phyloP scores from a whole-genome alignment of 371 early-diverging fungal species.

The Cokeromyces recurvatus region DNA sequence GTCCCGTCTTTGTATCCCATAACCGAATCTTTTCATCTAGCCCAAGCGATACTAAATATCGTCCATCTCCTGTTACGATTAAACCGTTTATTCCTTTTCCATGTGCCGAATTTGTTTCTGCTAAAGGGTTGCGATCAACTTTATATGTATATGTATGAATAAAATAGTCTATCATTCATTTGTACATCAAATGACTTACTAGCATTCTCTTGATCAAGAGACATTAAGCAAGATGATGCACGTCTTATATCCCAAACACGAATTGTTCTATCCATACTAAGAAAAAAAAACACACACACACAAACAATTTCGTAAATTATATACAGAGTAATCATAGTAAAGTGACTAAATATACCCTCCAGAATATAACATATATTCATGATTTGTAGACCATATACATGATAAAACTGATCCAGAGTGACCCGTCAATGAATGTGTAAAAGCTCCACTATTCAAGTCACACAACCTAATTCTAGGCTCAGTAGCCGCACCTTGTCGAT shows the following conservation, averaged over 20 bases:
- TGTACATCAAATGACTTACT: conserved; percentile 19
- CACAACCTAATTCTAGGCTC: conserved; percentile 73
- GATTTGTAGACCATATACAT: conserved; percentile 78
- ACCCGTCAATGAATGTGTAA: conserved; percentile 69
- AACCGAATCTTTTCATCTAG: conserved; percentile 72
- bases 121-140: conserved; percentile 31
- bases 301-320: no score
- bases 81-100: conserved; percentile 70
- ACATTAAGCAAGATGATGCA: conserved; percentile 53
- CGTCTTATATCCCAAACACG: conserved; percentile 84
- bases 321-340: no score
- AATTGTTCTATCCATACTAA: conserved; percentile 55
- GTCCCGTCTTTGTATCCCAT: conserved; percentile 76
- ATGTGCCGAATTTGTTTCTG: conserved; percentile 60
- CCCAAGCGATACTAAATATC: conserved; percentile 59
- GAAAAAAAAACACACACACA: not conserved
- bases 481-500: conserved; percentile 49
- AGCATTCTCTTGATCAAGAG: conserved; percentile 59
- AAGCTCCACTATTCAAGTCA: conserved; percentile 74
- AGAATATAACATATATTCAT: conserved; percentile 75
- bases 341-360: conserved; percentile 73
- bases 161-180: not conserved
- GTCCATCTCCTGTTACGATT: conserved; percentile 60
- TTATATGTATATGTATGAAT: not conserved
- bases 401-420: conserved; percentile 68